Base-by-base conservation (phyloP, 106 monocot species). In the Dendrobium huoshanense region DNA sequence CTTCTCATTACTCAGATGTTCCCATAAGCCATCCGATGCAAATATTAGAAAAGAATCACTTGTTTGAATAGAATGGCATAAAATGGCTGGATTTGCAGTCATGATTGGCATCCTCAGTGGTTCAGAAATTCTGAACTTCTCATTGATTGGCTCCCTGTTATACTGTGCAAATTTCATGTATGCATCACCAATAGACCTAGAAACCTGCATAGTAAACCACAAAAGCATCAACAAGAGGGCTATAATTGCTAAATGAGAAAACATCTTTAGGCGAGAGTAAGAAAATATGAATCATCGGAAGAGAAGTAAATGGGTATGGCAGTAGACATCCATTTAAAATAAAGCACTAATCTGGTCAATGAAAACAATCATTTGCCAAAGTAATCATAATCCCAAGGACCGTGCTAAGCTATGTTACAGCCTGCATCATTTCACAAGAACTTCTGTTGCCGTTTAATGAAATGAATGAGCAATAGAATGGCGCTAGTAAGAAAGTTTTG, bases 1-100 rank as follows among this genome's bases (percentile, higher is more conserved):
- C 72, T 87, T 41, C 73, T 94, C 86, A 81, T 90, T 88, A 79
- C 83, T 88, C 44, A 94, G 82, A 55, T 94, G 94, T 73, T 94
- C 94, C 94, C 94, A 94, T 22, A 94, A 79, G n/a, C 94, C 94
- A 81, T 94, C 94, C 27, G 94, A 94, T 70, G 94, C 94, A 83
- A 94, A 94, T 81, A 94, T 88, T 49, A 94, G 78, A 79, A 94
- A 94, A 41, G 75, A 80, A 64, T 91, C 94, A 79, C 83, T 81
- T 70, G 83, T 88, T 72, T 90, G 85, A 87, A 94, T 86, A 55
- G 75, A 61, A 22, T 79, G 86, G 9, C 77, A 67, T 20, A 76
- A 61, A 80, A 94, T 87, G 65, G 86, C 56, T 37, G 94, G 94
- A 47, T 88, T 72, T 17, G 91, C 86, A 67, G 81, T 87, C 84